Evolutionary conservation across 2,329 filamentous ascomycete genomes (phyloP).

Genomic region (Paraphoma sp.): DNA sequence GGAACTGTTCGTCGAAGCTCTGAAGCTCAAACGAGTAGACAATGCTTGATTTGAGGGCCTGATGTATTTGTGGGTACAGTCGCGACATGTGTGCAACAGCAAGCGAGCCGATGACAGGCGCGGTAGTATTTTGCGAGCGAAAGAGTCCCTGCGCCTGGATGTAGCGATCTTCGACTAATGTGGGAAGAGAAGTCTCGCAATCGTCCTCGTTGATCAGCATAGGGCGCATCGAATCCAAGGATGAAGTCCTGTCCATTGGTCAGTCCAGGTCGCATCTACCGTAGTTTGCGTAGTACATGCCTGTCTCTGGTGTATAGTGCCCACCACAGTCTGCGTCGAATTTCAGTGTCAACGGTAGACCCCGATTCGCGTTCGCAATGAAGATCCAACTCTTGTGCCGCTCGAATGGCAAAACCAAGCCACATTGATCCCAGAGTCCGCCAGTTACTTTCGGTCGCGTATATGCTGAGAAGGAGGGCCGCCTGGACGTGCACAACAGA

Average conservation of each 20-base stretch:
- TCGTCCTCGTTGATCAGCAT: conserved; percentile 85
- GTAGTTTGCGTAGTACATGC: conserved; percentile 47
- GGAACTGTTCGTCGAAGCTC: conserved; percentile 83
- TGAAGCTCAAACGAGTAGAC: conserved; percentile 72
- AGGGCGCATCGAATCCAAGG: conserved; percentile 81
- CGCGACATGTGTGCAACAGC: conserved; percentile 83
- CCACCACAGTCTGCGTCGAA: conserved; percentile 92
- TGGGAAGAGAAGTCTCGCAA: conserved; percentile 83
- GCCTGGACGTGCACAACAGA: conserved; percentile 77
- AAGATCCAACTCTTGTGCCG: conserved; percentile 80
- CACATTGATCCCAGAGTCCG: conserved; percentile 86
- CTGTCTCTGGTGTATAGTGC: conserved; percentile 89
- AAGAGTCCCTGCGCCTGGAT: conserved; percentile 63
- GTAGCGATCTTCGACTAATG: conserved; percentile 80
- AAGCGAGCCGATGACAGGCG: conserved; percentile 72
- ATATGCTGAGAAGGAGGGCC: conserved; percentile 76
- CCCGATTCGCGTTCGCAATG: conserved; percentile 33
- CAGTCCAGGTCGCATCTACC: conserved; percentile 18
- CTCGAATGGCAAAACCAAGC: conserved; percentile 79
- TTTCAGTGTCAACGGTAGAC: conserved; percentile 80
- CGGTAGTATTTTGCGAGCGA: conserved; percentile 43
- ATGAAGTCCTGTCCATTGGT: conserved; percentile 65
- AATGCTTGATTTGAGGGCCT: conserved; percentile 68
- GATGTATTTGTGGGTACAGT: conserved; percentile 75
- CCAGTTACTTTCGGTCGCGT: conserved; percentile 83